Percentiles rank a stretch among this genome's conserved stretches.
These are phyloP conservation scores for Diaporthe ampelina DNA, from an alignment of 2,329 filamentous ascomycete genomes.

Conservation along the genomic window DNA sequence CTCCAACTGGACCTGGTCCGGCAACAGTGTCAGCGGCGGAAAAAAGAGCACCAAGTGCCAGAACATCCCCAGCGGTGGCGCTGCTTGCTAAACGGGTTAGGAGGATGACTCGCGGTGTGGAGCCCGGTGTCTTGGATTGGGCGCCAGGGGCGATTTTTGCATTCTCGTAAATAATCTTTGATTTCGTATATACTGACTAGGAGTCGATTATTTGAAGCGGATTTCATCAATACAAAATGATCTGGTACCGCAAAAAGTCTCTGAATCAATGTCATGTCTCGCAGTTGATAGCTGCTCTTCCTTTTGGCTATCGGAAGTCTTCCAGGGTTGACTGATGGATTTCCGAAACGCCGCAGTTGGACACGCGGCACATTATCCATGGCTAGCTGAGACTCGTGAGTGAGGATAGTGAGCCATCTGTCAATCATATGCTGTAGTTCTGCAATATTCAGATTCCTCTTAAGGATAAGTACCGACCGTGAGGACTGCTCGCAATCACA, in stretches of 20 bases:
- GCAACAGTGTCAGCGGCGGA: slow-evolving; percentile 65
- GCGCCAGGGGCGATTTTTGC: background rate
- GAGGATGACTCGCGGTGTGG: background rate
- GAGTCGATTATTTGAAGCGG: background rate
- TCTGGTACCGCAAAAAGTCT: background rate
- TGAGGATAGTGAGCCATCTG: too few relatives aligned
- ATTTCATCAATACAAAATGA: slow-evolving; percentile 18
- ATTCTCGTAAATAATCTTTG: slow-evolving; percentile 23
- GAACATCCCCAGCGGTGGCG: slow-evolving; percentile 39
- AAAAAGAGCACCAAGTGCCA: slow-evolving; percentile 43
- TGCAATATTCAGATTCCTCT: too few relatives aligned
- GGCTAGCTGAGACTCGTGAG: too few relatives aligned
- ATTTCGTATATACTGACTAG: background rate
- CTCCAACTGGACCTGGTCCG: slow-evolving; percentile 66
- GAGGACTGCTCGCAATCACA: too few relatives aligned
- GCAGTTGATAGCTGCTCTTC: background rate
- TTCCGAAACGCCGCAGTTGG: too few relatives aligned
- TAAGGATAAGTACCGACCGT: too few relatives aligned
- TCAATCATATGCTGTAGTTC: too few relatives aligned
- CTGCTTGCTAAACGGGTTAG: slow-evolving; percentile 2
- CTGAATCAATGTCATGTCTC: background rate
- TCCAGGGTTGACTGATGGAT: too few relatives aligned
- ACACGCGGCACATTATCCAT: too few relatives aligned
- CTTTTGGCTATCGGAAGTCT: background rate
- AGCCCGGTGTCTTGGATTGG: background rate